Percentiles rank a stretch among this genome's conserved stretches.
phyloP scores from a whole-genome alignment of 2,329 filamentous ascomycete genomes.

The Calycina marina region DNA sequence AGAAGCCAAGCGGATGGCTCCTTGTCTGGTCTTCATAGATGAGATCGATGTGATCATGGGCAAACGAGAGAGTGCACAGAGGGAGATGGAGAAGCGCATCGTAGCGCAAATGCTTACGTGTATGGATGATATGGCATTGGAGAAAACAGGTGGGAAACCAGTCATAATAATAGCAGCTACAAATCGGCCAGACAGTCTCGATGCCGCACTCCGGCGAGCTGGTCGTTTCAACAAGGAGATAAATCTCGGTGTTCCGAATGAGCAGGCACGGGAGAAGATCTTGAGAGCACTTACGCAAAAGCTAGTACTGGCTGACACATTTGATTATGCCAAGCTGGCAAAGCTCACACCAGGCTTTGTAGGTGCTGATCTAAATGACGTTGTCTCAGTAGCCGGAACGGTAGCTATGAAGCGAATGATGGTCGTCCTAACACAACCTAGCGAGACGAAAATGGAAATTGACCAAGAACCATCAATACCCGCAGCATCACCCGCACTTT shows the following conservation, averaged over 20 bases:
- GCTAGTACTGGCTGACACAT: conserved; percentile 47
- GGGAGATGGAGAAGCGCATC: conserved; percentile 81
- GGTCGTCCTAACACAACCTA: conserved; percentile 19
- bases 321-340: conserved; percentile 62
- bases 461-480: conserved; percentile 10
- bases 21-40: conserved; percentile 83
- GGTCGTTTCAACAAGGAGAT: conserved; percentile 74
- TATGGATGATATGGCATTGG: conserved; percentile 66
- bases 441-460: conserved; percentile 21
- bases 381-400: conserved; percentile 30
- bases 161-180: conserved; percentile 88
- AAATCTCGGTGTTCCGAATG: conserved; percentile 76
- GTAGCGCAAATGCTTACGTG: conserved; percentile 71
- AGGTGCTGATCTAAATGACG: conserved; percentile 66
- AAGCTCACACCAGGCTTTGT: conserved; percentile 87
- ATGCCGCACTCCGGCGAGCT: conserved; percentile 59
- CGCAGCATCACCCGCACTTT: conserved; percentile 20
- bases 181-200: conserved; percentile 73
- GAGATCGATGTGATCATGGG: conserved; percentile 85
- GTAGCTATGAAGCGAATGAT: conserved; percentile 25
- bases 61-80: conserved; percentile 68
- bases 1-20: conserved; percentile 71
- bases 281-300: conserved; percentile 57
- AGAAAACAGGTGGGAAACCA: conserved; percentile 59
- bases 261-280: conserved; percentile 63